These are phyloP conservation scores for Polyplosphaeria fusca DNA, from an alignment of 495 filamentous ascomycete species.

Conservation along the genomic window DNA sequence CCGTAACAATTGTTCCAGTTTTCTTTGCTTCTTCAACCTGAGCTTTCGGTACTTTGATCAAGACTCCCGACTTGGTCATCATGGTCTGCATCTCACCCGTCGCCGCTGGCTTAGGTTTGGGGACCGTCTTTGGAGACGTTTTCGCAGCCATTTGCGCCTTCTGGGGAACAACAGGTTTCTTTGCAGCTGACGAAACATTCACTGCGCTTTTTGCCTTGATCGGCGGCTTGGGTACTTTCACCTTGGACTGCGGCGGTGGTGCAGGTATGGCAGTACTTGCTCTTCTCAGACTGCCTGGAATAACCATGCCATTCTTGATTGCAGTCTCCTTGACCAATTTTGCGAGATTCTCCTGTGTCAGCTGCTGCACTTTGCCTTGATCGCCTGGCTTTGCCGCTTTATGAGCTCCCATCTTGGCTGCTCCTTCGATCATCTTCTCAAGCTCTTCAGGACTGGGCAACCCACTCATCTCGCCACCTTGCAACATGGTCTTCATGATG, in stretches of 20 bases:
- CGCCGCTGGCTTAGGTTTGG: conserved; percentile 2
- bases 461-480: conserved; percentile 25
- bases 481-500: conserved; percentile 21
- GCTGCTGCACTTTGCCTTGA: conserved; percentile 18
- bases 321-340: conserved; percentile 32
- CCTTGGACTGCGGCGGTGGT: background rate
- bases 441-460: conserved; percentile 27
- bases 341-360: conserved; percentile 33
- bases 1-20: conserved; percentile 23
- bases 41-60: conserved; percentile 29
- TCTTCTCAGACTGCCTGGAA: conserved; percentile 13
- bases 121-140: background rate
- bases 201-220: conserved; percentile 20
- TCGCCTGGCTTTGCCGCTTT: conserved; percentile 13
- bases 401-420: conserved; percentile 18
- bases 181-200: conserved; percentile 2
- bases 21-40: conserved; percentile 31
- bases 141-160: background rate
- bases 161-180: background rate
- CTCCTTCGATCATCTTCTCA: conserved; percentile 31
- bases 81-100: conserved; percentile 15
- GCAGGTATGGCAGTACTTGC: conserved; percentile 15
- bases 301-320: conserved; percentile 30
- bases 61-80: conserved; percentile 29
- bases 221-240: background rate